A percentile compares a stretch with the other conserved stretches of the same genome.
phyloP scores from a whole-genome alignment of 805 yeast species.

The Zygotorulaspora danielsina region DNA sequence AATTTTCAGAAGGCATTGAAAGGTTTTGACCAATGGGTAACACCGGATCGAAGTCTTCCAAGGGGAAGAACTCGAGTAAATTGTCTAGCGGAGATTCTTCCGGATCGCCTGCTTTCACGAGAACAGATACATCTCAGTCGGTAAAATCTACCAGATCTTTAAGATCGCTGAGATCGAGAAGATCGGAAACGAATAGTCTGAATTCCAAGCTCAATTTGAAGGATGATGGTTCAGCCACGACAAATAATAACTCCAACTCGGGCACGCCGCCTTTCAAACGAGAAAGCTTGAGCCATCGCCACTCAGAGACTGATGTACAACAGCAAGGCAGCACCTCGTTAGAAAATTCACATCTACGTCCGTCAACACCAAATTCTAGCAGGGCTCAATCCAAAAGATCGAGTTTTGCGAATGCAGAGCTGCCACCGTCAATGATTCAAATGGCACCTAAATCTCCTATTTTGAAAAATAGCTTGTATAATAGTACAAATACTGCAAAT shows the following conservation, averaged over 20 bases:
- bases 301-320: slow-evolving; percentile 4
- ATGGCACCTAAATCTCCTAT: slow-evolving; percentile 73
- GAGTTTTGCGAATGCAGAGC: slow-evolving; percentile 35
- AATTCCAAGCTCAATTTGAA: slow-evolving; percentile 16
- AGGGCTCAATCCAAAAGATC: slow-evolving; percentile 27
- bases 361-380: slow-evolving; percentile 12
- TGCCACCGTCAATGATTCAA: slow-evolving; percentile 68
- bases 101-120: slow-evolving; percentile 41
- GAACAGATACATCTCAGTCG: slow-evolving; percentile 53
- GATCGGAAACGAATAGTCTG: slow-evolving; percentile 30
- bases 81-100: slow-evolving; percentile 8
- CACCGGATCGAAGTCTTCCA: slow-evolving; percentile 43
- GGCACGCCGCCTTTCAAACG: slow-evolving; percentile 7
- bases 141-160: slow-evolving; percentile 46
- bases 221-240: slow-evolving; percentile 5
- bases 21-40: no score
- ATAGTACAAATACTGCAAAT: slow-evolving; percentile 19
- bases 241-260: background rate
- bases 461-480: slow-evolving; percentile 41
- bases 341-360: slow-evolving; percentile 7
- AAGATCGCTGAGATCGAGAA: slow-evolving; percentile 38
- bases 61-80: slow-evolving; percentile 12
- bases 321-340: slow-evolving; percentile 4
- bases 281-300: slow-evolving; percentile 2
- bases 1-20: no score